Evolutionary conservation across 495 filamentous ascomycete species (phyloP), one percentile per base, ranked within the genome.

Genomic region (Hypoxylon rickii): DNA sequence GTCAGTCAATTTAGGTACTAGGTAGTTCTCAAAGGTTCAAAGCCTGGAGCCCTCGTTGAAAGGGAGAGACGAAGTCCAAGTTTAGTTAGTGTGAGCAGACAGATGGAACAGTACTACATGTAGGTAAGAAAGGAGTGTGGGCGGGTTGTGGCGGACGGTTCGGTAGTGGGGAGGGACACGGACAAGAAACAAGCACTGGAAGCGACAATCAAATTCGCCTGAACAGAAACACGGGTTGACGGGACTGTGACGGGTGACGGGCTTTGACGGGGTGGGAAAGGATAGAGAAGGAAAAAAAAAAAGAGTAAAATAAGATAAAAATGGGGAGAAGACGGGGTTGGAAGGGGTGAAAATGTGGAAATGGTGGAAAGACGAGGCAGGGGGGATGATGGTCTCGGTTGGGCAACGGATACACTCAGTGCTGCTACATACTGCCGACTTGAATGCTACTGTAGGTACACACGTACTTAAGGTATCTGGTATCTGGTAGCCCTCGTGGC

Each of bases 71-170:
- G 36, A 20, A 10, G n/a, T n/a, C n/a, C n/a, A n/a, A n/a, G n/a
- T n/a, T n/a, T n/a, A n/a, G n/a, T n/a, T n/a, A n/a, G n/a, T n/a
- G n/a, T n/a, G n/a, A n/a, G n/a, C n/a, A n/a, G n/a, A n/a, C n/a
- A n/a, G n/a, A n/a, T n/a, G n/a, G n/a, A n/a, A n/a, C n/a, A n/a
- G n/a, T n/a, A n/a, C n/a, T n/a, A n/a, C n/a, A n/a, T n/a, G n/a
- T n/a, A n/a, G 20, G 29, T 41, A 36, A 34, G 20, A n/a, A 32
- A 34, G 5, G 29, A 37, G 15, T 13, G 18, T 32, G 43, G 42
- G 40, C 45, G 24, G 36, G 26, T 37, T 44, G 58, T 52, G 48
- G 53, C 48, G 52, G 59, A 52, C 44, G 59, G 53, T 44, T 57
- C 44, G 59, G 53, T 44, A 57, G 59, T 57, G 52, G 52, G 53